Base-by-base conservation (phyloP, 2,329 filamentous ascomycete genomes). In the Colletotrichum graminicola region DNA sequence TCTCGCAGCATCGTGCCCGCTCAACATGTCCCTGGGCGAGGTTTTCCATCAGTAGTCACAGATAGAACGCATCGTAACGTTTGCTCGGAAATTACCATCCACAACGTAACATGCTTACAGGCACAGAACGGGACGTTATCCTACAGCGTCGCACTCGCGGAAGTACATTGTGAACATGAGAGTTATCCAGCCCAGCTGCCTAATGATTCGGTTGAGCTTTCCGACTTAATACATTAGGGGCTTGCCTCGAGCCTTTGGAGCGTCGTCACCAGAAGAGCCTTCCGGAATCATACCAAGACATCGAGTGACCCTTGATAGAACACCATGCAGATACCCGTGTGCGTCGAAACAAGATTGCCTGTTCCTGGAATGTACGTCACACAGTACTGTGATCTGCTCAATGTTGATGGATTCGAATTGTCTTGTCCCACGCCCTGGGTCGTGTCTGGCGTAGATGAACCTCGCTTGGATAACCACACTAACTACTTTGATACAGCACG, bases 301-400 rank as follows among this genome's bases (percentile, higher is more conserved):
- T 41, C 23, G 32, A 49, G 36, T 39, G 29, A 34, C 32, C 11
- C 2, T 54, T 41, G 45, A 47, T 43, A 51, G 49, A 29, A n/a
- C 51, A 39, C 26, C 18, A 57, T 71, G 66, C 47, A 59, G 34
- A 36, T 34, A 66, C 2, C 71, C 63, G 71, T 54, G 67, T 67
- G 34, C 62, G 55, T 59, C 57, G 41, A 66, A 70, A 60, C 34
- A 66, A 71, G 43, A 67, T 73, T 72, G 45, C 62, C 47, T 72
- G 71, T 73, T 56, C 59, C 67, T 67, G 59, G 55, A 5, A 16
- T 16, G 18, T 11, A 36, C 23, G 67, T 73, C 3, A n/a, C 26
- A 72, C 67, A 39, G 23, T 7, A 57, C 39, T 14, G 5, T 63
- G 23, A 49, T 23, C 29, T 57, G 34, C 45, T 56, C 54, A 26